Base-by-base conservation (phyloP, 768 basidiomycete species). In the Mycena leptocephala region DNA sequence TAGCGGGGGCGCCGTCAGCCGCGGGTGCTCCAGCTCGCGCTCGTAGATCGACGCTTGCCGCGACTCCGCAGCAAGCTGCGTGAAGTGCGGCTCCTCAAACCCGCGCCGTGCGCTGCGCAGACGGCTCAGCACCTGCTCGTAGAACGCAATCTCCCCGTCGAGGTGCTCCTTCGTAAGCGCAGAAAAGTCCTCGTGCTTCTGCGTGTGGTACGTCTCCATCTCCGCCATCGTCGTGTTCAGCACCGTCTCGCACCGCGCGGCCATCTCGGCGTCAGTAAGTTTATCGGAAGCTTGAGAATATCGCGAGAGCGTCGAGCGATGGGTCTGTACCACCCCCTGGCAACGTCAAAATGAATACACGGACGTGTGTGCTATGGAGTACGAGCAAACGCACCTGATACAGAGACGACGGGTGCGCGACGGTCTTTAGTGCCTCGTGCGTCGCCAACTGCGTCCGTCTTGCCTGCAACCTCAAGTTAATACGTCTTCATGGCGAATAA, bases 141-240 rank as follows among this genome's bases (percentile, higher is more conserved):
- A 93, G 51, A 94, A 89, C 2, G 86, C 89, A 74, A 96, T 96
- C 82, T 96, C 94, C 9, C 92, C 93, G 77, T 96, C 95, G 3
- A 97, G 89, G 81, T 95, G 93, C 46, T 94, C 93, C 72, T 87
- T 90, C 5, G 91, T 85, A 18, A 95, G 76, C 1, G 81, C 84
- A 20, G 86, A 83, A 75, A 96, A 92, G 78, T 96, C 95, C 79
- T 95, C 94, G 9, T 83, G 81, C 82, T 95, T 95, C 82, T 95
- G 94, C 0, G 86, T 84, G 81, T 96, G 95, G 78, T 96, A 95
- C 1, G 90, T 92, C 63, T 95, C 94, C 88, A 97, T 92, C 86
- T 97, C 96, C 0, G 96, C 95, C 92, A 96, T 93, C 2, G 96
- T 96, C 11, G 92, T 93, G 82, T 97, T 97, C 32, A 97, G 86